Base-by-base conservation (phyloP, 495 filamentous ascomycete genomes). In the Halenospora varia region DNA sequence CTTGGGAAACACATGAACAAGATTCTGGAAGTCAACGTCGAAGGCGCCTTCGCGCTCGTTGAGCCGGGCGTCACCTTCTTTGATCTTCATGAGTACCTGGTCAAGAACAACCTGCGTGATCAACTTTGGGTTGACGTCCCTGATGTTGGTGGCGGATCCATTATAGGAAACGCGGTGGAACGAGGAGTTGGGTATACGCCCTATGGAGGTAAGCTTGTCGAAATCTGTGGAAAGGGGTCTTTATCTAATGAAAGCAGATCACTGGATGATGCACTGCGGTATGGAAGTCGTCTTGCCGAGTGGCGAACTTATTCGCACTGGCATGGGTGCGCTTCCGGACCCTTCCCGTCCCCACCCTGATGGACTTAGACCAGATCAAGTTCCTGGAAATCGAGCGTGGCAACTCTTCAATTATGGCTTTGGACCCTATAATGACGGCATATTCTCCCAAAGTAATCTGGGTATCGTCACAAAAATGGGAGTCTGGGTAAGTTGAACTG, bases 391-490 rank as follows among this genome's bases (percentile, higher is more conserved):
- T 49, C 68, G 70, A 10, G 72, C 72, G 0, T 79, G 75, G 75
- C 78, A 80, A 55, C 68, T 74, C 1, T 85, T 83, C 57, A 72
- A 75, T 2, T 75, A 80, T 48, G 79, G 76, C 2, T 84, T 80
- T 60, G 82, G 82, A 1, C 82, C 82, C 2, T 72, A 75, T 35
- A 70, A 71, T 24, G 81, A 85, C 61, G 80, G 81, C 24, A 73
- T 84, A 51, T 86, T 86, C 66, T 71, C 74, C 0, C 82, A 86
- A 62, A 74, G 68, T 60, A 82, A 77, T 61, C 73, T 79, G 46
- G 82, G 81, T 19, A 83, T 86, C 48, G 79, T 84, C 1, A 76
- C 72, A 0, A 83, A 84, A 66, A 79, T 86, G 75, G 80, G 81
- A 9, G 71, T 85, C 49, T 76, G 75, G 72, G 55, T 76, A 10